Conservation (phyloP, 208 protist species). For the Trypanosoma rangeli region DNA sequence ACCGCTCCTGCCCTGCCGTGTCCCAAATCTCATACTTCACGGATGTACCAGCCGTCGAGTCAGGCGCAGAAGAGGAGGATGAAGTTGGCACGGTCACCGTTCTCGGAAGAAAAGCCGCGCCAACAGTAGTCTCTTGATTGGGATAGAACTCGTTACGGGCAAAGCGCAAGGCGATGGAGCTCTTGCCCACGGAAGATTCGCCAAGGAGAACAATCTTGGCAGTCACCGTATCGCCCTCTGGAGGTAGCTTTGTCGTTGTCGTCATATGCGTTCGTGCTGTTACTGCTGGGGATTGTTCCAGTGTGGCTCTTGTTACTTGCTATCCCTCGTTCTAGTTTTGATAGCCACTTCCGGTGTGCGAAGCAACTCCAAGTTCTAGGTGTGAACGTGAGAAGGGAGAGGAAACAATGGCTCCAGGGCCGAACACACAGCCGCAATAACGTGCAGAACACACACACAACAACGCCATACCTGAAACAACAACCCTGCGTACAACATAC, state of each 20-base stretch:
- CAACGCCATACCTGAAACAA: not conserved
- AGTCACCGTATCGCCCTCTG: constrained; percentile 33
- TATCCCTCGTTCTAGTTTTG: not conserved
- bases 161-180: constrained; percentile 85
- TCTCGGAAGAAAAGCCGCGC: constrained; percentile 85
- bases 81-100: constrained; percentile 58
- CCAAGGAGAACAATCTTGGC: constrained; percentile 91
- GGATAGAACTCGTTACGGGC: constrained; percentile 79
- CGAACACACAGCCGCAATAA: not conserved
- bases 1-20: constrained; percentile 92
- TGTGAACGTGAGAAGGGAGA: not conserved
- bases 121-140: constrained; percentile 88
- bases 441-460: not conserved
- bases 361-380: not conserved
- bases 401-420: not conserved
- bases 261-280: constrained; percentile 10
- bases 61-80: constrained; percentile 34
- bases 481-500: not conserved
- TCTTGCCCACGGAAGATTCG: constrained; percentile 89
- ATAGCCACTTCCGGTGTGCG: not conserved
- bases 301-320: not conserved
- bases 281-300: constrained; percentile 10
- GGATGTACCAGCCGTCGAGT: constrained; percentile 2
- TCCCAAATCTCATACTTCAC: constrained; percentile 92
- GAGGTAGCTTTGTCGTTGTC: not conserved